Evolutionary conservation across 2,329 filamentous ascomycete species (phyloP).

Genomic region (Rutstroemia sp.): DNA sequence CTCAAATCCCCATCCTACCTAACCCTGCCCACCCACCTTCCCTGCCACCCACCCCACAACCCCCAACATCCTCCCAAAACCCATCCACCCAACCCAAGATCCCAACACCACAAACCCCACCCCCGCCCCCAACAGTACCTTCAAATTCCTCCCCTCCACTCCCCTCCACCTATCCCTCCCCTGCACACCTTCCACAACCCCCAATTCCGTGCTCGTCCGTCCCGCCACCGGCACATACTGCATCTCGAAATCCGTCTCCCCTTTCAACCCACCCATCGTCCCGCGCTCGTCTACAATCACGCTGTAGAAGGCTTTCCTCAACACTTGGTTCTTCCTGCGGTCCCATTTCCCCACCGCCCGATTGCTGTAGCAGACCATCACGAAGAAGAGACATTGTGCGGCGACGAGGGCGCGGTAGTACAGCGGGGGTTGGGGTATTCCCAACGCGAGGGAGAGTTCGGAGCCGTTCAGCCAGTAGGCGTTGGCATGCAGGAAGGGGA

Average conservation of each 20-base stretch:
- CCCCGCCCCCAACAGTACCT: constrained; percentile 36
- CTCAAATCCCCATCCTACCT: background rate
- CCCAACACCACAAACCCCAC: constrained; percentile 21
- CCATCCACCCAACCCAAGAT: background rate
- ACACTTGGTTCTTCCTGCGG: constrained; percentile 3
- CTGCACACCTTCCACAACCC: constrained; percentile 22
- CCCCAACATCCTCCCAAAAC: background rate
- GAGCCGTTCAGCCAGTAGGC: constrained; percentile 20
- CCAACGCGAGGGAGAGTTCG: background rate
- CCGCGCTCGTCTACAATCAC: constrained; percentile 56
- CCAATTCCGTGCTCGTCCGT: constrained; percentile 30
- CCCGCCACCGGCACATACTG: constrained; percentile 57
- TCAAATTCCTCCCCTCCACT: constrained; percentile 41
- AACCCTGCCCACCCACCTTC: background rate
- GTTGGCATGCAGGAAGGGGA: too few relatives aligned
- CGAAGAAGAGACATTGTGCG: too few relatives aligned
- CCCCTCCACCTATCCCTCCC: constrained; percentile 26
- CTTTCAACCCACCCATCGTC: constrained; percentile 46
- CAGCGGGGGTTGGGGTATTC: background rate
- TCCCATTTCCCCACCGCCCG: too few relatives aligned
- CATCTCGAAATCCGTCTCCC: constrained; percentile 59
- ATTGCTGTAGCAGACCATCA: too few relatives aligned
- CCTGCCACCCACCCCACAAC: background rate
- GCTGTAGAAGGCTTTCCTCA: constrained; percentile 41
- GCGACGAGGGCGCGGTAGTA: too few relatives aligned